Evolutionary conservation across 306 rosid genomes (phyloP).

Genomic region (Citrullus mucosospermus): DNA sequence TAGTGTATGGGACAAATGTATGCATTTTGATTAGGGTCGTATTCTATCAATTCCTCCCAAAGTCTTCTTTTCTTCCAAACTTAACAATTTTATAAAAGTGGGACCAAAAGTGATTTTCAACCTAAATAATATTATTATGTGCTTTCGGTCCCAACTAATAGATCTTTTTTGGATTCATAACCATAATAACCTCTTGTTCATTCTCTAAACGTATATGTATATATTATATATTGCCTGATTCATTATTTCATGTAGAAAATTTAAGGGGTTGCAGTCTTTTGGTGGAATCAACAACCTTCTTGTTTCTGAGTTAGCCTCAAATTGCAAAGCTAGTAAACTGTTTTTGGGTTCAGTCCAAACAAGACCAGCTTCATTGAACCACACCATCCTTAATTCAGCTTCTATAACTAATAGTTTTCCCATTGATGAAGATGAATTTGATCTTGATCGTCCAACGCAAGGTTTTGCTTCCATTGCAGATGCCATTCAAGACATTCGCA

Average conservation of each 20-base stretch:
- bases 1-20: no score
- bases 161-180: no score
- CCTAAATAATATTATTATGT: no score
- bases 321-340: constrained; percentile 25
- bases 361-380: background rate
- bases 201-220: background rate
- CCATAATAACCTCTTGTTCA: no score
- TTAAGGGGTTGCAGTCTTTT: constrained; percentile 31
- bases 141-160: no score
- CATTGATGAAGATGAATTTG: constrained; percentile 29
- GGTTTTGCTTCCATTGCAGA: constrained; percentile 75
- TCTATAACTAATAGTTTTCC: constrained; percentile 27
- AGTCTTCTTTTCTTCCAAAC: no score
- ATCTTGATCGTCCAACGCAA: constrained; percentile 49
- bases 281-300: constrained; percentile 9
- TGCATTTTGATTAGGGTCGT: no score
- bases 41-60: no score
- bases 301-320: constrained; percentile 19
- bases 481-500: constrained; percentile 79
- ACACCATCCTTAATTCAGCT: background rate
- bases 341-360: constrained; percentile 19
- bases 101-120: no score
- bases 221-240: background rate
- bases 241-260: constrained; percentile 24
- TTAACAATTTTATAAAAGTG: no score